Evolutionary conservation across 805 yeast species (phyloP).

Genomic region (Hanseniaspora hatyaiensis): DNA sequence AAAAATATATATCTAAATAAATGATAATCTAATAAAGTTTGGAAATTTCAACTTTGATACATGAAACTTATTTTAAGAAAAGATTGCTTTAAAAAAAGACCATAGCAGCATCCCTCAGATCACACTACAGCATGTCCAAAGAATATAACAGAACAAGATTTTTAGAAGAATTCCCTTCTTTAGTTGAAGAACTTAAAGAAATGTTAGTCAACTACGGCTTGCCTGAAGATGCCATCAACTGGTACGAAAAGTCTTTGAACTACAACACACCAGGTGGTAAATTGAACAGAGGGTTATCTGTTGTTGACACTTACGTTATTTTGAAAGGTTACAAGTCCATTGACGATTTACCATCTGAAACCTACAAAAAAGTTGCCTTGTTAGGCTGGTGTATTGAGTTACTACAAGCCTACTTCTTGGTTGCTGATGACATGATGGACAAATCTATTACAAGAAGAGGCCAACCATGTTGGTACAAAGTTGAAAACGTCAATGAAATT

Average conservation of each 20-base stretch:
- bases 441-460: constrained; percentile 93
- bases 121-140: constrained; percentile 19
- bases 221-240: constrained; percentile 72
- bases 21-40: neutral
- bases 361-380: constrained; percentile 73
- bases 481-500: constrained; percentile 69
- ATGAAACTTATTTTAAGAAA: neutral
- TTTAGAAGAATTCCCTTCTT: constrained; percentile 54
- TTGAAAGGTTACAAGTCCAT: constrained; percentile 50
- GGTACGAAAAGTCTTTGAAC: constrained; percentile 64
- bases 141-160: constrained; percentile 40
- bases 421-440: constrained; percentile 98
- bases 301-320: constrained; percentile 80
- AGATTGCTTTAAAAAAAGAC: neutral
- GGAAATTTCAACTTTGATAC: too few relatives aligned
- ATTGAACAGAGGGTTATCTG: constrained; percentile 90
- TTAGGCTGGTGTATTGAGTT: constrained; percentile 94
- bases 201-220: constrained; percentile 59
- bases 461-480: constrained; percentile 94
- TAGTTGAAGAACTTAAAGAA: constrained; percentile 63
- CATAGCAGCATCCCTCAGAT: too few relatives aligned
- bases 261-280: constrained; percentile 96
- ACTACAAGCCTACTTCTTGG: constrained; percentile 90
- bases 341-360: constrained; percentile 51
- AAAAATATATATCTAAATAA: neutral